Percentiles rank a stretch among this genome's conserved stretches.
Evolutionary conservation across 768 basidiomycete genomes (phyloP).

Genomic region (Boletus coccyginus): DNA sequence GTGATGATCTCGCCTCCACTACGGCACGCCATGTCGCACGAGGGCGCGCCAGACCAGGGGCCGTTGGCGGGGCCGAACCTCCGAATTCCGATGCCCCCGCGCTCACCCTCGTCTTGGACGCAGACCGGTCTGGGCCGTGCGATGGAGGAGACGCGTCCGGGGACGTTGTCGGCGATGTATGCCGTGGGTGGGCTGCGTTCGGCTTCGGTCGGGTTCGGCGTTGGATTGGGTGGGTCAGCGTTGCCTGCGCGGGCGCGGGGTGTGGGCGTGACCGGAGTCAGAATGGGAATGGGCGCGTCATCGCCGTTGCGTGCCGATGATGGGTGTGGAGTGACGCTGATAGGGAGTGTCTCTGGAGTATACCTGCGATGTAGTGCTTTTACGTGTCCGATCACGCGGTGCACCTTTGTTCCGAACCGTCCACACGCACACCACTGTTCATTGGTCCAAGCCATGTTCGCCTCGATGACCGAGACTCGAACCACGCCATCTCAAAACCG

Average conservation of each 20-base stretch:
- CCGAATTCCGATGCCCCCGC: conserved; percentile 56
- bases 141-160: conserved; percentile 30
- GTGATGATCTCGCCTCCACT: conserved; percentile 66
- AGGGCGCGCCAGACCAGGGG: neutral
- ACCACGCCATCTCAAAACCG: neutral
- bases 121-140: conserved; percentile 18
- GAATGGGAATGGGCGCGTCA: neutral
- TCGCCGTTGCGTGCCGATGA: conserved; percentile 6
- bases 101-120: conserved; percentile 2
- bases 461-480: conserved; percentile 16
- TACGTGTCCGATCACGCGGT: no score
- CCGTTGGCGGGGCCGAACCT: conserved; percentile 48
- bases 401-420: neutral
- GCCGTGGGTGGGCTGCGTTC: conserved; percentile 55
- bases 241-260: conserved; percentile 8
- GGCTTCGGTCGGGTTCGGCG: conserved; percentile 28
- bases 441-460: conserved; percentile 16
- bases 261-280: neutral
- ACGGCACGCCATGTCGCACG: conserved; percentile 42
- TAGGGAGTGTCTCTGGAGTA: no score
- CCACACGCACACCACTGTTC: neutral
- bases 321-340: conserved; percentile 19
- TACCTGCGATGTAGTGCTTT: no score
- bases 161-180: conserved; percentile 62
- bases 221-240: conserved; percentile 20